Percentiles rank a stretch among this genome's conserved stretches.
phyloP scores from a whole-genome alignment of 768 basidiomycete genomes.

The Serendipita sp. region DNA sequence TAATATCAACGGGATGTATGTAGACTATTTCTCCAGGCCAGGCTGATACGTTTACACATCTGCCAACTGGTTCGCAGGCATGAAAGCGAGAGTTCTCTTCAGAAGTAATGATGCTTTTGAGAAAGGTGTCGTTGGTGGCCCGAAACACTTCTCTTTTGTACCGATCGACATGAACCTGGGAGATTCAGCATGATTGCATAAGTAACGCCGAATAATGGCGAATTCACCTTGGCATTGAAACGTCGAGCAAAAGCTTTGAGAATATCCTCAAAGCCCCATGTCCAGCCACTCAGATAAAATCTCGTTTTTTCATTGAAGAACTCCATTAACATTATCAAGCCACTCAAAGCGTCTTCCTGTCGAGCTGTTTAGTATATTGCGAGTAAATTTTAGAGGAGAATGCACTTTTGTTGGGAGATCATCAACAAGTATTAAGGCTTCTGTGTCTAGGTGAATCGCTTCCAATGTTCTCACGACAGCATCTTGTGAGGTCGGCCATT shows the following conservation, averaged over 20 bases:
- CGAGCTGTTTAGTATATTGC: background rate
- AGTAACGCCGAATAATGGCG: background rate
- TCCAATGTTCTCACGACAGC: conserved; percentile 29
- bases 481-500: background rate
- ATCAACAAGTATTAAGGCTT: conserved; percentile 35
- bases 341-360: conserved; percentile 48
- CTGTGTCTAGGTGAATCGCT: conserved; percentile 74
- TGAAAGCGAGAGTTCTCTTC: conserved; percentile 70
- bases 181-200: background rate
- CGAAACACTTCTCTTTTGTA: conserved; percentile 66
- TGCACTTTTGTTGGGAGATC: conserved; percentile 45
- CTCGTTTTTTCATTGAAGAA: conserved; percentile 45
- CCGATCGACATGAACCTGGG: conserved; percentile 74
- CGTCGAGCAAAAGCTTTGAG: conserved; percentile 53
- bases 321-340: conserved; percentile 51
- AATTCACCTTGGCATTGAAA: conserved; percentile 44
- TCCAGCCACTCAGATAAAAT: conserved; percentile 90
- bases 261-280: conserved; percentile 91
- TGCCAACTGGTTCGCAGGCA: conserved; percentile 73
- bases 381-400: background rate
- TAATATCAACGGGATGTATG: conserved; percentile 67
- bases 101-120: conserved; percentile 40
- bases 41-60: conserved; percentile 47
- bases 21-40: conserved; percentile 43
- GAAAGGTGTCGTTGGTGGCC: conserved; percentile 39